These are phyloP conservation scores for Scutellaria galericulata DNA, from an alignment of 257 asterid genomes.

Conservation along the genomic window DNA sequence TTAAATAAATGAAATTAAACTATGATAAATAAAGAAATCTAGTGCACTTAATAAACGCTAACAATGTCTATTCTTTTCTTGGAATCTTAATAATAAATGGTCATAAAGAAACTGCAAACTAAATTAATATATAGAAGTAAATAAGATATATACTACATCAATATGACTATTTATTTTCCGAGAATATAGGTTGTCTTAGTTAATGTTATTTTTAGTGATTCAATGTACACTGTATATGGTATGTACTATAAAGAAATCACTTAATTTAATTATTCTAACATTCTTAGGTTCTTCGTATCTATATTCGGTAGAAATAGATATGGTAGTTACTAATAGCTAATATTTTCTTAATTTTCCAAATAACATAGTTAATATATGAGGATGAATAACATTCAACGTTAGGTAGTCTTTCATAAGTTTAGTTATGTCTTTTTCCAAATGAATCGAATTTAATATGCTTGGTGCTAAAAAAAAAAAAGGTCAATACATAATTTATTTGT, in stretches of 20 bases:
- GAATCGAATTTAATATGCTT: not conserved
- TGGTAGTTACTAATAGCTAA: slow-evolving; percentile 32
- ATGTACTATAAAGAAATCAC: not conserved
- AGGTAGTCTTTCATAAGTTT: slow-evolving; percentile 20
- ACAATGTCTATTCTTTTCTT: too few relatives aligned
- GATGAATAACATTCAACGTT: slow-evolving; percentile 26
- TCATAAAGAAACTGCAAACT: too few relatives aligned
- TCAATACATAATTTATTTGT: not conserved
- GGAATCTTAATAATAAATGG: too few relatives aligned
- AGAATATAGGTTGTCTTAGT: slow-evolving; percentile 9
- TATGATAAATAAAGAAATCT: too few relatives aligned
- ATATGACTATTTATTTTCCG: not conserved
- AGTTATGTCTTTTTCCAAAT: not conserved
- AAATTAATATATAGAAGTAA: not conserved
- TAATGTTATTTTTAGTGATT: slow-evolving; percentile 12
- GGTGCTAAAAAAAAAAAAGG: not conserved
- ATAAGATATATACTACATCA: not conserved
- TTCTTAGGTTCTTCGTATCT: slow-evolving; percentile 35
- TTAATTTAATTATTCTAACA: not conserved
- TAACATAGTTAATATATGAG: slow-evolving; percentile 11
- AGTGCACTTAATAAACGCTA: too few relatives aligned
- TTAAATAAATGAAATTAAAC: too few relatives aligned
- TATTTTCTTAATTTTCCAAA: not conserved
- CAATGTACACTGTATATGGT: slow-evolving; percentile 30
- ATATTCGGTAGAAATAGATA: slow-evolving; percentile 35